Conservation (phyloP, 2,329 filamentous ascomycete genomes). For the Ophiostoma himal-ulmi region DNA sequence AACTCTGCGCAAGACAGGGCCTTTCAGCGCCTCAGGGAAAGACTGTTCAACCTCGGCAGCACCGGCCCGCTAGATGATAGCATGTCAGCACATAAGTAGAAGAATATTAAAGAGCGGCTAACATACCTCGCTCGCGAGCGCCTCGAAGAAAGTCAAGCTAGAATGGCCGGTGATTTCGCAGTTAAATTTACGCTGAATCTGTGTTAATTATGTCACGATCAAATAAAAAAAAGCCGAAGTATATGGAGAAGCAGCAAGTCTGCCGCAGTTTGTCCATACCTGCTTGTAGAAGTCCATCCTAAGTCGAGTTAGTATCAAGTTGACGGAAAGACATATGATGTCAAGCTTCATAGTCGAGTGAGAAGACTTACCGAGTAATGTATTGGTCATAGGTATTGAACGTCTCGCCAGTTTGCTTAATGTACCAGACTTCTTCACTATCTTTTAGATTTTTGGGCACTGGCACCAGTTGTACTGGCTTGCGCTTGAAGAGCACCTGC, state of each 20-base stretch:
- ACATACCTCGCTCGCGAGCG: conserved; percentile 80
- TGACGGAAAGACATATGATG: not conserved
- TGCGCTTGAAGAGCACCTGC: conserved; percentile 92
- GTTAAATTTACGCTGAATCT: conserved; percentile 54
- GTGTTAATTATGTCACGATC: conserved; percentile 21
- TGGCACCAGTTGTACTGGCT: conserved; percentile 79
- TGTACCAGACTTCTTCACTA: conserved; percentile 85
- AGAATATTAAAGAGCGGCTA: conserved; percentile 23
- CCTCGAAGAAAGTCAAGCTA: conserved; percentile 85
- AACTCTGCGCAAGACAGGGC: conserved; percentile 81
- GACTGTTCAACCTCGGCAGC: conserved; percentile 84
- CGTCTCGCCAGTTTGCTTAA: conserved; percentile 81
- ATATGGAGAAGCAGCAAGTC: not conserved
- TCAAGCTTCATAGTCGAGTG: not conserved
- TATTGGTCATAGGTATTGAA: conserved; percentile 88
- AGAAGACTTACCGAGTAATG: conserved; percentile 62
- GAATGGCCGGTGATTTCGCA: conserved; percentile 95
- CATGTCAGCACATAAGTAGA: not conserved
- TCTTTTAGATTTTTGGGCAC: conserved; percentile 62
- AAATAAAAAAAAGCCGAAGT: not conserved
- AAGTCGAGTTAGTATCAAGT: conserved; percentile 32
- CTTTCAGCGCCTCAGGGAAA: conserved; percentile 86
- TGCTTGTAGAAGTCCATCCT: conserved; percentile 94
- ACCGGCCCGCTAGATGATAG: conserved; percentile 56
- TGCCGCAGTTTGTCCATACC: conserved; percentile 44